Base-by-base conservation (phyloP, 2,329 filamentous ascomycete species). In the Xylariales sp. region DNA sequence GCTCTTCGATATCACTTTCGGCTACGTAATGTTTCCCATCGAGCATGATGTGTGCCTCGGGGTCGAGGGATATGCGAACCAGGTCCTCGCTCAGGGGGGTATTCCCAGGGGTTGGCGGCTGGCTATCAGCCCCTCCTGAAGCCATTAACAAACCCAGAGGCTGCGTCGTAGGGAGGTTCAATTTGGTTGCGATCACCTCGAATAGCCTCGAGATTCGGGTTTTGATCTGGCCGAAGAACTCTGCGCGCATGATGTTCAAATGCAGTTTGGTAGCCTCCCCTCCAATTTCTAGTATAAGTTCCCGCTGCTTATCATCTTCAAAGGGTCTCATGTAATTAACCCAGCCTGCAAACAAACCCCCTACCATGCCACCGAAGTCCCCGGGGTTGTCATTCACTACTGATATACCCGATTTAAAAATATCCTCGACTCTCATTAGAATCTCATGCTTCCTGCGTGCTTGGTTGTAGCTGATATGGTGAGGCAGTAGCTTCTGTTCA, bases 301-400 rank as follows among this genome's bases (percentile, higher is more conserved):
- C 92, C 67, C 88, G 85, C 0, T 91, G 81, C 28, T 84, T 84
- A 61, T 93, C 89, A 78, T 97, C 94, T n/a, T 93, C 89, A 75
- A 91, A 97, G 0, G 95, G 95, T 5, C 95, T 89, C 14, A 92
- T 89, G 75, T 98, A 98, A 70, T 89, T 88, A 34, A 97, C 89
- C 83, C 88, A 92, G 48, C 80, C 80, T 16, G 78, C 75, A 36
- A 80, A 62, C 39, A 78, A 74, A 48, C 79, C 79, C 34, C 71
- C 64, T 36, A 71, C 58, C 43, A 69, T 67, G 16, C 65, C 67
- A 34, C 66, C 67, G 7, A 78, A 67, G 43, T 78, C 71, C 7
- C 55, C 49, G 28, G 78, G 65, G 18, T 72, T 72, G 58, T 91
- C 89, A 8, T 81, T 78, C 0, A 81, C 82, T 71, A 96, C 86